Evolutionary conservation across 305 asterid species (phyloP).

Genomic region (Fraxinus latifolia): DNA sequence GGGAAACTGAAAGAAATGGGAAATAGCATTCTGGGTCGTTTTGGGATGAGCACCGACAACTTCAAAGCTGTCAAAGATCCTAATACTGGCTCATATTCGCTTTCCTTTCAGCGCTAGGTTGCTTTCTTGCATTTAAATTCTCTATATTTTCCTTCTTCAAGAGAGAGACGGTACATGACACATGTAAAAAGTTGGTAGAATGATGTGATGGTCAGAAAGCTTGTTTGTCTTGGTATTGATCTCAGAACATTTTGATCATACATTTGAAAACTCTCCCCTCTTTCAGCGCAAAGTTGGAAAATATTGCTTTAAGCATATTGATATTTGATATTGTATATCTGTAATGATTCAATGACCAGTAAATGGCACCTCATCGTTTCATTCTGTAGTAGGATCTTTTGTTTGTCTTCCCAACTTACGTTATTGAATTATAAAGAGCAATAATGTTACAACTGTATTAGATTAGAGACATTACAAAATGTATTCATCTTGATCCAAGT

Average conservation of each 20-base stretch:
- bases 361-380: background rate
- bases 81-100: slow-evolving; percentile 79
- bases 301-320: background rate
- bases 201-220: background rate
- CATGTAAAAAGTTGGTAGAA: background rate
- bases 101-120: slow-evolving; percentile 60
- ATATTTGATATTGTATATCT: background rate
- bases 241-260: background rate
- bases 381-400: background rate
- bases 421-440: background rate
- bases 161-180: background rate
- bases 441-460: background rate
- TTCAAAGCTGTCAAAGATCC: slow-evolving; percentile 92
- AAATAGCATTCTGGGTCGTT: slow-evolving; percentile 76
- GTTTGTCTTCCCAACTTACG: background rate
- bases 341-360: background rate
- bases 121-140: slow-evolving; percentile 14
- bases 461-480: background rate
- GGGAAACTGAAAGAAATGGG: slow-evolving; percentile 93
- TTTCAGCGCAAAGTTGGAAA: background rate
- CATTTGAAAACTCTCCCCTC: background rate
- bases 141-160: background rate
- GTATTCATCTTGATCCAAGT: background rate
- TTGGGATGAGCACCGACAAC: slow-evolving; percentile 90
- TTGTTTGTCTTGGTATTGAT: background rate